These are phyloP conservation scores for Ascochyta clinopodiicola DNA, from an alignment of 2,329 filamentous ascomycete species.

Conservation along the genomic window DNA sequence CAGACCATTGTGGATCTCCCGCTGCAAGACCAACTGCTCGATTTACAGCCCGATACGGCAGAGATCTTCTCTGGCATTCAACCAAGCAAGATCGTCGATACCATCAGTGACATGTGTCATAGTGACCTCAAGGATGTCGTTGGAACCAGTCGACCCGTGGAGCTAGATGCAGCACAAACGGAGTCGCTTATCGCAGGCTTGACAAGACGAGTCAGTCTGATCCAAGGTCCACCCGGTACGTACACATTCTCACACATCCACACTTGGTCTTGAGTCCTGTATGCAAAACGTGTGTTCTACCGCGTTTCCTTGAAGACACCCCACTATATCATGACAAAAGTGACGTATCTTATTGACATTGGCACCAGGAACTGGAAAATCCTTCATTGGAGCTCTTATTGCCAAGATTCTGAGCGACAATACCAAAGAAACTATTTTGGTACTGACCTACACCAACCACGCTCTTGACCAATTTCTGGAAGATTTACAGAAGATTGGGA, in stretches of 20 bases:
- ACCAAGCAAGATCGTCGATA: conserved; percentile 32
- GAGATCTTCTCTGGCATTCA: conserved; percentile 33
- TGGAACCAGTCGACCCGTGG: conserved; percentile 32
- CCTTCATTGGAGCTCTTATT: conserved; percentile 71
- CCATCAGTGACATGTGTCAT: conserved; percentile 25
- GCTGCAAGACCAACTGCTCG: conserved; percentile 61
- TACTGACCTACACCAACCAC: conserved; percentile 72
- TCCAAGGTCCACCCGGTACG: conserved; percentile 75
- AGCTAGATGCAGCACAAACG: conserved; percentile 62
- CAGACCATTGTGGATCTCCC: conserved; percentile 64
- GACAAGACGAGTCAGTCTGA: conserved; percentile 61
- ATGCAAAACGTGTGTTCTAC: no score
- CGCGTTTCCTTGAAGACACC: no score
- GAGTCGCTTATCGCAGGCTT: conserved; percentile 64
- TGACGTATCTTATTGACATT: conserved; percentile 14
- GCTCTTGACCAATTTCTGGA: conserved; percentile 60
- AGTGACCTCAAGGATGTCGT: conserved; percentile 30
- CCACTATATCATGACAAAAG: no score
- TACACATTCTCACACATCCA: conserved; percentile 10
- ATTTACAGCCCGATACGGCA: conserved; percentile 20
- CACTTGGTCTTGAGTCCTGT: not conserved
- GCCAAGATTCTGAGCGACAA: conserved; percentile 62
- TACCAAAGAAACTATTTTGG: conserved; percentile 62
- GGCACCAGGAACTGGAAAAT: conserved; percentile 72
- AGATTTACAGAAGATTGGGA: conserved; percentile 67